Base-by-base conservation (phyloP, 2,329 filamentous ascomycete species). In the Fusarium humuli region DNA sequence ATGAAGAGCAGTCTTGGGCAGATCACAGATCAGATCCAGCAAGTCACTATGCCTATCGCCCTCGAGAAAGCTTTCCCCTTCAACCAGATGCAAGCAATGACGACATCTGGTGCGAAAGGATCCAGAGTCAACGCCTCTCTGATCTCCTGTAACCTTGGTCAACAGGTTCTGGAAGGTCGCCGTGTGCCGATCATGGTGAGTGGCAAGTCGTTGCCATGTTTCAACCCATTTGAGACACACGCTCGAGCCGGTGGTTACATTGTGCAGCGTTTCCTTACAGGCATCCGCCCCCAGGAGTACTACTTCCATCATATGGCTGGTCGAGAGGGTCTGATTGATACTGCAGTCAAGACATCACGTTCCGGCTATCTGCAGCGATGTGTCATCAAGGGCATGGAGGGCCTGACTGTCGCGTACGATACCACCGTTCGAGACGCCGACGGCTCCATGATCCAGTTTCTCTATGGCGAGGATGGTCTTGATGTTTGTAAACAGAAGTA, bases 271-370 rank as follows among this genome's bases (percentile, higher is more conserved):
- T 99, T 99, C 88, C 92, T 99, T 85, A 99, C 97, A 25, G 96
- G 96, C 65, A 96, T 99, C 67, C 90, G 95, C 57, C 96, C 96
- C 7, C 96, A 99, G 77, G 97, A 99, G 79, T 99, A 98, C 80
- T 99, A 95, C 80, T 99, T 99, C 85, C 96, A 99, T 87, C 94
- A 97, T 81, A 99, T 99, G 97, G 96, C 95, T 77, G 97, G 97
- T 75, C 90, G 96, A 83, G 97, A 99, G 86, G 96, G 96, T 85
- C 85, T 99, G 71, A 99, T 99, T 78, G 96, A 99, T 87, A 99
- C 96, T 22, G 96, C 96, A 70, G 96, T 99, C 80, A 99, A 99
- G 83, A 99, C 96, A 3, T 97, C 95, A 12, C 91, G 96, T 77
- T 98, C 96, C 29, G 97, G 96, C 65, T 99, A 99, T 78, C 85